These are phyloP conservation scores for Eruca vesicaria DNA, from an alignment of 441 rosid genomes.

Conservation along the genomic window DNA sequence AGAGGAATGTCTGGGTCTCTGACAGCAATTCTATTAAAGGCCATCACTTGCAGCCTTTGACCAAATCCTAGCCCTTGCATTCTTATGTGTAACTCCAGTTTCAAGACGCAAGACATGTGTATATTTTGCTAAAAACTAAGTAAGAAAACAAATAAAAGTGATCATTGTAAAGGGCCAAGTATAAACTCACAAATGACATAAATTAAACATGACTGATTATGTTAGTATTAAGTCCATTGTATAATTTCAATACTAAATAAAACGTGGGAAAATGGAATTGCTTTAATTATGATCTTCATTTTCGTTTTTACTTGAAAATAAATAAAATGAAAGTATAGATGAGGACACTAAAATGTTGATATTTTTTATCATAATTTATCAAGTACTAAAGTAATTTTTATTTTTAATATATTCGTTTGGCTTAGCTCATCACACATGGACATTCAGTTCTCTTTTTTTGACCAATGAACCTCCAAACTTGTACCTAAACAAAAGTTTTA, in stretches of 20 bases:
- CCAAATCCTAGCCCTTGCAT: constrained; percentile 31
- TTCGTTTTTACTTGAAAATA: not conserved
- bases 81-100: constrained; percentile 14
- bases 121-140: not conserved
- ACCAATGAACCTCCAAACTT: not conserved
- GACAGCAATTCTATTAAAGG: constrained; percentile 20
- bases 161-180: not conserved
- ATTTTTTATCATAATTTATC: too few relatives aligned
- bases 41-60: constrained; percentile 32
- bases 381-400: not conserved
- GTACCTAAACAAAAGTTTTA: not conserved
- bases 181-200: not conserved
- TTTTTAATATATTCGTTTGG: not conserved
- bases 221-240: not conserved
- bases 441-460: not conserved
- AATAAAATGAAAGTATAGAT: not conserved
- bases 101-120: constrained; percentile 16
- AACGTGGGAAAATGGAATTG: not conserved
- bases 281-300: not conserved
- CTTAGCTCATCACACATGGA: not conserved
- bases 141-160: not conserved
- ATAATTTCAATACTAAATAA: not conserved
- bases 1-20: constrained; percentile 29
- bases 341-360: not conserved
- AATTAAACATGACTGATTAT: not conserved